phyloP scores from a whole-genome alignment of 495 filamentous ascomycete genomes.

The Podospora appendiculata region DNA sequence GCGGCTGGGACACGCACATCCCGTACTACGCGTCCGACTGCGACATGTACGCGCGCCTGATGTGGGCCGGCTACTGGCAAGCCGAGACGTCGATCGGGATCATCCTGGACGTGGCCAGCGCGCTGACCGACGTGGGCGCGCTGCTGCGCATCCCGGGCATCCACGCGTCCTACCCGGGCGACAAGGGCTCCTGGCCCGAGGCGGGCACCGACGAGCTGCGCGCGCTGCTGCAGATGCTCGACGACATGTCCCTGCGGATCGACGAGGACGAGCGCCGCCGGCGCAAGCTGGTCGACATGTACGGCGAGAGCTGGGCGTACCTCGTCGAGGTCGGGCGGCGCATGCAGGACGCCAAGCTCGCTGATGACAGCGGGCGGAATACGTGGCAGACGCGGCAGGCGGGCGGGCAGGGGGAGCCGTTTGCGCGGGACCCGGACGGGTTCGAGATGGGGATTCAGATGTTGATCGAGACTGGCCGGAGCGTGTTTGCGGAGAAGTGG shows the following conservation, averaged over 20 bases:
- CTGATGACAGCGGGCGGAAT: slow-evolving; percentile 25
- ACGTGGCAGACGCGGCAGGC: slow-evolving; percentile 46
- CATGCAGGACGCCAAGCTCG: slow-evolving; percentile 31
- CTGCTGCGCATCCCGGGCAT: slow-evolving; percentile 29
- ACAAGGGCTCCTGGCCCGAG: slow-evolving; percentile 16
- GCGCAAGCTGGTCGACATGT: slow-evolving; percentile 12
- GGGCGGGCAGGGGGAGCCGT: slow-evolving; percentile 52
- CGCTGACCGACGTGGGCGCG: slow-evolving; percentile 37
- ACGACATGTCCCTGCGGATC: not conserved
- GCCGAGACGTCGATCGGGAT: slow-evolving; percentile 35
- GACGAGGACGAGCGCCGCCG: not conserved
- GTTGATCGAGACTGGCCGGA: slow-evolving; percentile 41
- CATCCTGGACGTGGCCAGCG: slow-evolving; percentile 42
- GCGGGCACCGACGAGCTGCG: not conserved
- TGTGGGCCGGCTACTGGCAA: slow-evolving; percentile 45
- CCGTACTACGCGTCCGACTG: slow-evolving; percentile 49
- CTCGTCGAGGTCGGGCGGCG: slow-evolving; percentile 22
- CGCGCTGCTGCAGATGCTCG: not conserved
- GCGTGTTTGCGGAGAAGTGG: slow-evolving; percentile 51
- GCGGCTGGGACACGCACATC: slow-evolving; percentile 55
- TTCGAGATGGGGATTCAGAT: slow-evolving; percentile 42
- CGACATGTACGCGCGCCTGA: slow-evolving; percentile 41
- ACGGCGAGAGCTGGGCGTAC: slow-evolving; percentile 29
- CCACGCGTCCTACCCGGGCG: slow-evolving; percentile 22
- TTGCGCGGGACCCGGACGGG: slow-evolving; percentile 44